These are phyloP conservation scores for Drechslerella coelobrocha DNA, from an alignment of 2,329 filamentous ascomycete species.

Conservation along the genomic window DNA sequence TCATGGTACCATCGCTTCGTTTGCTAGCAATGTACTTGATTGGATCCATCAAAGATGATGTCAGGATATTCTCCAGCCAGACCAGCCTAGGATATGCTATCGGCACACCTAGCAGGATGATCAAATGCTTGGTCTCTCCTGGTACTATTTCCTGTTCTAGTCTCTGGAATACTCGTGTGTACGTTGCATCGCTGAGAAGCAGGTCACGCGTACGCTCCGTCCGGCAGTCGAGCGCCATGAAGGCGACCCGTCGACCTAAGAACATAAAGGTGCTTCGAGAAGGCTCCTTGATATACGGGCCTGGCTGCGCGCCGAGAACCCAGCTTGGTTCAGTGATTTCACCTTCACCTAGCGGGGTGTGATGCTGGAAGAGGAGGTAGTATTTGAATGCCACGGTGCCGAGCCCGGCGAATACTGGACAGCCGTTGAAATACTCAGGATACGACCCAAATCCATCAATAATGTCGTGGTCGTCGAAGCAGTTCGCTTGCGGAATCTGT, in stretches of 20 bases:
- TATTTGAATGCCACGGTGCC: constrained; percentile 96
- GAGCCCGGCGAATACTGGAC: constrained; percentile 85
- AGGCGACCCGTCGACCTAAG: constrained; percentile 77
- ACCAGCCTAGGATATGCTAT: constrained; percentile 80
- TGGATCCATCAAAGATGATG: constrained; percentile 83
- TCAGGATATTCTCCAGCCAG: constrained; percentile 77
- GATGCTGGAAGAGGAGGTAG: constrained; percentile 98
- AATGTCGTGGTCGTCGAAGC: constrained; percentile 94
- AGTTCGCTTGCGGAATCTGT: constrained; percentile 98
- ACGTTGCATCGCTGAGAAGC: constrained; percentile 79
- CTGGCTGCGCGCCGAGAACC: constrained; percentile 78
- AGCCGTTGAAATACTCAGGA: constrained; percentile 86
- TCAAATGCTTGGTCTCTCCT: constrained; percentile 85
- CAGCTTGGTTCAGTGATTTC: constrained; percentile 87
- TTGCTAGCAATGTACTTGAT: constrained; percentile 85
- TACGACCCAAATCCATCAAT: constrained; percentile 94
- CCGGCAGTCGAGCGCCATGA: constrained; percentile 87
- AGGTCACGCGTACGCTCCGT: constrained; percentile 87
- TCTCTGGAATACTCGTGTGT: constrained; percentile 84
- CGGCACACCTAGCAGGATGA: constrained; percentile 84
- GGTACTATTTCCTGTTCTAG: constrained; percentile 81
- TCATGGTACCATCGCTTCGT: constrained; percentile 69
- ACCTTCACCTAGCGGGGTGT: constrained; percentile 81
- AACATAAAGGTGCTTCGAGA: constrained; percentile 87
- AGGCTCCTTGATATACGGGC: constrained; percentile 86